Evolutionary conservation across 148 eudicot genomes (phyloP).

Genomic region (Dianthus caryophyllus): DNA sequence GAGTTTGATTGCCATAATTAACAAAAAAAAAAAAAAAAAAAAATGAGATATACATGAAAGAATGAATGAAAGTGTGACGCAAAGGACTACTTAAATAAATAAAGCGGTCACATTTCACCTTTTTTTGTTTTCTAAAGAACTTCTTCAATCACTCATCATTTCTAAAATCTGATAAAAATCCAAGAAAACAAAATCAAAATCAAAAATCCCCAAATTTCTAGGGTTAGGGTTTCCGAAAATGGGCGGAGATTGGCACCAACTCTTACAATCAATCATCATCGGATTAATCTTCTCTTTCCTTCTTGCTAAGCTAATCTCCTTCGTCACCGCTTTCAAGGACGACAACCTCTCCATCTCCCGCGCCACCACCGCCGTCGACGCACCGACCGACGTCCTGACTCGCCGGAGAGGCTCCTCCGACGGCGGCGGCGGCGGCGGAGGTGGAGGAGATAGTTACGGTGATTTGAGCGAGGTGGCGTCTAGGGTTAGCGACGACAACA

Average conservation of each 20-base stretch:
- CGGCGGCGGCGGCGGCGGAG: not conserved
- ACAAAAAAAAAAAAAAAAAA: too few species aligned
- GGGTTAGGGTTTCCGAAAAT: slow-evolving; percentile 27
- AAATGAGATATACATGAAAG: too few species aligned
- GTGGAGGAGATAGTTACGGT: slow-evolving; percentile 15
- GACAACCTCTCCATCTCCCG: slow-evolving; percentile 45
- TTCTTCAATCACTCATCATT: too few species aligned
- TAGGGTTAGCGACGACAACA: slow-evolving; percentile 35
- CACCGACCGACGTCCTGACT: too few species aligned
- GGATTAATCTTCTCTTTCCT: slow-evolving; percentile 81
- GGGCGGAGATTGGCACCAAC: slow-evolving; percentile 63
- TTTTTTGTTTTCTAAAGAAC: too few species aligned
- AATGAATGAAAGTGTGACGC: too few species aligned
- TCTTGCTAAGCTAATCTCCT: slow-evolving; percentile 79
- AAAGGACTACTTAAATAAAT: too few species aligned
- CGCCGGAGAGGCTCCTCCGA: too few species aligned
- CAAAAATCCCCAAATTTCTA: slow-evolving; percentile 1
- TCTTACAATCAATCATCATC: slow-evolving; percentile 56
- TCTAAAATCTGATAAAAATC: too few species aligned
- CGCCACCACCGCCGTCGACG: slow-evolving; percentile 19
- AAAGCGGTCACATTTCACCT: too few species aligned
- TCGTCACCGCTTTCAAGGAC: slow-evolving; percentile 66
- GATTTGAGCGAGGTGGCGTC: slow-evolving; percentile 35
- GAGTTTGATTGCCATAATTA: too few species aligned
- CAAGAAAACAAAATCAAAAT: not conserved